phyloP scores from a whole-genome alignment of 2,329 filamentous ascomycete genomes.

The Parafenestella ontariensis region DNA sequence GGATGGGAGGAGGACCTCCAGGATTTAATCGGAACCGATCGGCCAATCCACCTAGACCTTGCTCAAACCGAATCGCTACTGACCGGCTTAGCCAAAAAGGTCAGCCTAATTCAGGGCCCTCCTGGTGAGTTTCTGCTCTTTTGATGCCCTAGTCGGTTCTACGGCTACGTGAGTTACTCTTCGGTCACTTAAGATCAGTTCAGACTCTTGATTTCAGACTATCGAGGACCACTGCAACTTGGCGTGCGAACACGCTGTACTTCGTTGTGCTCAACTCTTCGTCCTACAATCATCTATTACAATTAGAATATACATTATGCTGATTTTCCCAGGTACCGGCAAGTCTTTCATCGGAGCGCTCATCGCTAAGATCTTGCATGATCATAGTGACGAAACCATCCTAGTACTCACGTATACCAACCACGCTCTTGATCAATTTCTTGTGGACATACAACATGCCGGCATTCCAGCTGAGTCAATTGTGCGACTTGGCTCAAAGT shows the following conservation, averaged over 20 bases:
- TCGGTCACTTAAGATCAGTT: too few species aligned
- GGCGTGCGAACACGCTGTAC: too few species aligned
- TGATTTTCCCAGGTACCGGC: conserved; percentile 65
- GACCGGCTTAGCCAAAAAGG: conserved; percentile 58
- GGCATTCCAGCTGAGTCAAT: conserved; percentile 61
- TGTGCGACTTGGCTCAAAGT: conserved; percentile 70
- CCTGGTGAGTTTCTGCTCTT: conserved; percentile 60
- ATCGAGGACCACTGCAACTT: too few species aligned
- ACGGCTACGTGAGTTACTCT: too few species aligned
- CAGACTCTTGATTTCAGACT: too few species aligned
- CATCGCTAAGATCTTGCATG: conserved; percentile 63
- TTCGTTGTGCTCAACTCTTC: conserved; percentile 8
- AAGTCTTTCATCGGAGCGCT: conserved; percentile 77
- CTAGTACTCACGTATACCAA: conserved; percentile 73
- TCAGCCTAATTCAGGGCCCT: conserved; percentile 74
- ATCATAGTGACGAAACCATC: conserved; percentile 59
- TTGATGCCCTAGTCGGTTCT: too few species aligned
- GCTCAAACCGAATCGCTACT: conserved; percentile 66
- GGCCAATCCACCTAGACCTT: conserved; percentile 53
- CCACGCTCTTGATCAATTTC: conserved; percentile 57
- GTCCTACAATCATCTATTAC: not conserved
- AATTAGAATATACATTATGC: not conserved
- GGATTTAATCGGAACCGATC: conserved; percentile 21
- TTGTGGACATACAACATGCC: conserved; percentile 68
- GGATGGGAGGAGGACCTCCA: conserved; percentile 26